Base-by-base conservation (phyloP, 192 early-diverging fungal genomes). In the Coemansia sp. region DNA sequence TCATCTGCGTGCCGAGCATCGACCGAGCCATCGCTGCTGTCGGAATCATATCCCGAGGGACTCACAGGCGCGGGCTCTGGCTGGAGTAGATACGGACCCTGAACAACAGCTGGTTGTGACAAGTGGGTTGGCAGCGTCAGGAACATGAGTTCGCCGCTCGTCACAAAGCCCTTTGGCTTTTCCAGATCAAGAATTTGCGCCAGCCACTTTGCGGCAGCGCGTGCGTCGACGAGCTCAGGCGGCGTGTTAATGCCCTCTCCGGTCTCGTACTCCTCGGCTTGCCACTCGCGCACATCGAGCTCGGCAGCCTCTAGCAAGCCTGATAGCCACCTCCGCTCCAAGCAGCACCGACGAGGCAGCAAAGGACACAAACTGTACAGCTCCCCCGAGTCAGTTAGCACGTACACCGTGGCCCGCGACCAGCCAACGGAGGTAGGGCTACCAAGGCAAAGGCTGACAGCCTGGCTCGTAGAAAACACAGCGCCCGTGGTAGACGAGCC, bases 331-430 rank as follows among this genome's bases (percentile, higher is more conserved):
- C 20, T 60, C 9, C 68, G 69, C 38, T 81, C 83, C 27, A 78
- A 15, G 43, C 34, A 63, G 65, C 83, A 85, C 24, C 53, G 68
- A 43, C 68, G 75, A 5, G 95, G 95, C 69, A 95, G 66, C 27
- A 95, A 79, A 8, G 95, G 95, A 52, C 93, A 94, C 64, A 96
- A 71, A 5, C 88, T 84, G 67, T 90, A 92, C 5, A 95, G 71
- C 41, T 94, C 88, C 18, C 93, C 92, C 22, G 83, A 87, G 47
- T 84, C 82, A n/a, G 88, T 89, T 47, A 91, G 65, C 38, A 89
- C 87, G 69, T 92, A 96, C 1, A 92, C 76, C 3, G 92, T 88
- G 38, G 89, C 86, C 8, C 87, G 81, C 33, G 89, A 89, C 94
- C 94, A 95, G 31, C 82, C 88, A 18, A 69, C 68, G 12, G 75